Base-by-base conservation (phyloP, 1,284 basidiomycete genomes). In the Ustilago xerochloae region DNA sequence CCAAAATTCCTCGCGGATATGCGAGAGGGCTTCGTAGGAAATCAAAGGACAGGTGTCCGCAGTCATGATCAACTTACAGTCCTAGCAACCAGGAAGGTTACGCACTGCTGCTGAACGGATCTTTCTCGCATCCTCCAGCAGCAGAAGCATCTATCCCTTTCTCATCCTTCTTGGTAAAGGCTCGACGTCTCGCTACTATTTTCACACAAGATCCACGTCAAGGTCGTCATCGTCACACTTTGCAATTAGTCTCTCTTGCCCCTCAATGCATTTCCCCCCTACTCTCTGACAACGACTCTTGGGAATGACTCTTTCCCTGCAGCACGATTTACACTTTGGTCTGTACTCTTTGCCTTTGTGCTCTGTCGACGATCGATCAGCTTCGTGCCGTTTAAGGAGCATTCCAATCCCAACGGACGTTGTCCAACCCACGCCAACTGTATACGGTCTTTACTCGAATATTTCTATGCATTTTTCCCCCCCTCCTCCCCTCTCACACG, bases 21-120 rank as follows among this genome's bases (percentile, higher is more conserved):
- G 72, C 67, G 72, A 75, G 72, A 75, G 72, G 72, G 72, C 72
- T 75, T 67, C 72, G 67, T 41, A 32, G 72, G 72, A 70, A 65
- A 41, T 15, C 13, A 65, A 63, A 16, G 56, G 70, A 73, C 70
- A 54, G 70, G 64, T 58, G 46, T 65, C 63, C 64, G 39, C 48
- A 35, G 38, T 18, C 55, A 57, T 68, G 60, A 73, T 73, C 61
- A 57, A 39, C 5, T 15, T n/a, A 39, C 58, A 22, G 22, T 52
- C 47, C 52, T 57, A 60, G 55, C 56, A 61, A 63, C 60, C 66
- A 69, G 53, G 36, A 30, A 49, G 61, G 56, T 58, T 60, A 46
- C 60, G 39, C 22, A 35, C 47, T 59, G 55, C 65, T 62, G 45
- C 36, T 35, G 24, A 30, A 47, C 47, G 30, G 29, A 18, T 39